Conservation (phyloP, 2,329 filamentous ascomycete species). For the Aquanectria penicillioides region DNA sequence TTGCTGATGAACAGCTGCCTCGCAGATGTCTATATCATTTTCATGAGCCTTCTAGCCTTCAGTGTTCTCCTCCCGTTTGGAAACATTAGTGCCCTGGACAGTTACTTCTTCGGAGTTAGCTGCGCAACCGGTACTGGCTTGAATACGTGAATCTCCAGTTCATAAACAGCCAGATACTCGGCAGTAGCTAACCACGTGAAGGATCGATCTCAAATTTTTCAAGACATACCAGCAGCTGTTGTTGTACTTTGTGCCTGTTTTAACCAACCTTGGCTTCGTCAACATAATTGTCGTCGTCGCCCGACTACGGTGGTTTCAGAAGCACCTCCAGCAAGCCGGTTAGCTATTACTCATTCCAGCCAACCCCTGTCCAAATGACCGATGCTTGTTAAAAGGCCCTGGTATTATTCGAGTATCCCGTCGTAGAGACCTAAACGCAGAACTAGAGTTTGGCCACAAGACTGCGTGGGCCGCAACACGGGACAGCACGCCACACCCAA, state of each 20-base stretch:
- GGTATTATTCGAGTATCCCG: constrained; percentile 19
- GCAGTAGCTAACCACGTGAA: constrained; percentile 39
- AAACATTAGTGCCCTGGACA: constrained; percentile 52
- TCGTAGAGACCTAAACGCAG: background rate
- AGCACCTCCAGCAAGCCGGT: constrained; percentile 53
- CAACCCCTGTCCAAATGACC: background rate
- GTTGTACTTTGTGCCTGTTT: constrained; percentile 59
- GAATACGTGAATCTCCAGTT: constrained; percentile 52
- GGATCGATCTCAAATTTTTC: constrained; percentile 60
- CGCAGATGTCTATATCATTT: constrained; percentile 39
- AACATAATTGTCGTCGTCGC: constrained; percentile 60
- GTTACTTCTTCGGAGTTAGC: constrained; percentile 61
- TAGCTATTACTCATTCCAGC: constrained; percentile 2
- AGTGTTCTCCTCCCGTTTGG: constrained; percentile 34
- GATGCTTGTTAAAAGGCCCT: constrained; percentile 24
- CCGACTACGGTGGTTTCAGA: constrained; percentile 60
- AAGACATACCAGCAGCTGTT: constrained; percentile 62
- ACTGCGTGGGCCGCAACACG: background rate
- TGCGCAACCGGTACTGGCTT: constrained; percentile 61
- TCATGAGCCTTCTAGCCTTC: constrained; percentile 36
- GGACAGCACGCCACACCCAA: background rate
- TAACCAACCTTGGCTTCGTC: constrained; percentile 60
- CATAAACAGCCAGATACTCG: constrained; percentile 13
- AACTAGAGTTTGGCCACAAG: constrained; percentile 13
- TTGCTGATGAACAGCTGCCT: constrained; percentile 17